Evolutionary conservation across 2,329 filamentous ascomycete species (phyloP), one percentile per base, ranked within the genome.

Genomic region (Leptosphaerulina australis): DNA sequence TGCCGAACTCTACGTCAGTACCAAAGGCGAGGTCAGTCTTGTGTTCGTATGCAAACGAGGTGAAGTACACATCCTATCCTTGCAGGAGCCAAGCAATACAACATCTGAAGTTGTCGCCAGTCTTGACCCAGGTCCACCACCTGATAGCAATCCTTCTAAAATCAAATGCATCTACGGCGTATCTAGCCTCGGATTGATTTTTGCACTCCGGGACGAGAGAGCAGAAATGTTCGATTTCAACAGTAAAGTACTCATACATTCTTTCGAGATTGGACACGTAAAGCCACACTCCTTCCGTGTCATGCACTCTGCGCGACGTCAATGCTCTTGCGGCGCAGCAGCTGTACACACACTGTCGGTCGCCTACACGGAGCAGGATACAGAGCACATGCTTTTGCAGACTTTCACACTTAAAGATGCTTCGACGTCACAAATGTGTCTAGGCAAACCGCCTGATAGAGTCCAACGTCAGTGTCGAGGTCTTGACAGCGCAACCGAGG

Each of bases 301-400:
- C 40, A 79, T 86, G 47, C 82, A 84, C 61, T 80, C 81, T 1
- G 73, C 74, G 34, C 79, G 74, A 48, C 77, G 77, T 37, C 75
- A 74, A 52, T 83, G 80, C 51, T 50, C 77, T 46, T 85, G 81
- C 35, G 81, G 80, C 11, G 79, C 79, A 1, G 73, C 79, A 1
- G 82, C 84, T 0, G 71, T 91, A 1, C 77, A 78, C 21, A 85
- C 81, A 11, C 76, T 91, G n/a, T 85, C 82, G 0, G 71, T 91
- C 17, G 82, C 81, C 10, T 90, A 90, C 63, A 79, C 79, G 3
- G 81, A 82, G 50, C 74, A 77, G 3, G 81, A 84, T 15, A 83
- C 81, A 0, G 80, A 82, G 9, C 81, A 86, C 38, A 83, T 86
- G 48, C 77, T 89, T 15, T 75, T 90, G 55, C 84, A 88, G 44